Conservation (phyloP, 75 land plant species). For the Cunninghamia lanceolata region DNA sequence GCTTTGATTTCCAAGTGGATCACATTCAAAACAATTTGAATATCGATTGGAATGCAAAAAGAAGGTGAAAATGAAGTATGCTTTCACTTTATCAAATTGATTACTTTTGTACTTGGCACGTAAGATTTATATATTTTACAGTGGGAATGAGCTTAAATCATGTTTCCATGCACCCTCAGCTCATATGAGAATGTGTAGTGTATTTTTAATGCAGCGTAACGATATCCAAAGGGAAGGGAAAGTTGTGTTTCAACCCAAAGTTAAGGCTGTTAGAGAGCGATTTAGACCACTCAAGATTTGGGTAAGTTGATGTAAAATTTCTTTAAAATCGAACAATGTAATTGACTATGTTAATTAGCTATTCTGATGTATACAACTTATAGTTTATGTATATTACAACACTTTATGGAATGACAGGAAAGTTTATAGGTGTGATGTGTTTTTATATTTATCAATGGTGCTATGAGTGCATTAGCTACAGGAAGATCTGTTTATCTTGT, state of each 20-base stretch:
- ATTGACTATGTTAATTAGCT: not conserved
- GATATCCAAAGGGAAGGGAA: slow-evolving; percentile 3
- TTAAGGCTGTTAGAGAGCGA: not conserved
- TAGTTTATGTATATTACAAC: not conserved
- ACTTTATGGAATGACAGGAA: not conserved
- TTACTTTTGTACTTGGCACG: not conserved
- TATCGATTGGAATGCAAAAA: not conserved
- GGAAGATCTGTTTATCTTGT: not conserved
- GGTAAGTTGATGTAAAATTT: not conserved
- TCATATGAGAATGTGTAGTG: not conserved
- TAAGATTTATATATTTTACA: not conserved
- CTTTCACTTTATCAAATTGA: not conserved
- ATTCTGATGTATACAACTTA: not conserved
- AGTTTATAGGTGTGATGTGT: not conserved
- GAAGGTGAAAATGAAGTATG: not conserved
- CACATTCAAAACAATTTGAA: not conserved
- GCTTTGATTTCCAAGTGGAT: not conserved
- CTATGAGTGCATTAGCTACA: not conserved
- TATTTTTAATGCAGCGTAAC: not conserved
- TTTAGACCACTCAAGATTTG: not conserved
- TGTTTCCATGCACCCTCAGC: not conserved
- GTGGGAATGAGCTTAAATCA: not conserved
- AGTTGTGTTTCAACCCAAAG: not conserved
- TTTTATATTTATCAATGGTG: not conserved
- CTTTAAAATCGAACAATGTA: not conserved